Percentiles rank a stretch among this genome's conserved stretches.
phyloP scores from a whole-genome alignment of 225 moss, liverwort and hornwort genomes.

The Polytrichum formosum region DNA sequence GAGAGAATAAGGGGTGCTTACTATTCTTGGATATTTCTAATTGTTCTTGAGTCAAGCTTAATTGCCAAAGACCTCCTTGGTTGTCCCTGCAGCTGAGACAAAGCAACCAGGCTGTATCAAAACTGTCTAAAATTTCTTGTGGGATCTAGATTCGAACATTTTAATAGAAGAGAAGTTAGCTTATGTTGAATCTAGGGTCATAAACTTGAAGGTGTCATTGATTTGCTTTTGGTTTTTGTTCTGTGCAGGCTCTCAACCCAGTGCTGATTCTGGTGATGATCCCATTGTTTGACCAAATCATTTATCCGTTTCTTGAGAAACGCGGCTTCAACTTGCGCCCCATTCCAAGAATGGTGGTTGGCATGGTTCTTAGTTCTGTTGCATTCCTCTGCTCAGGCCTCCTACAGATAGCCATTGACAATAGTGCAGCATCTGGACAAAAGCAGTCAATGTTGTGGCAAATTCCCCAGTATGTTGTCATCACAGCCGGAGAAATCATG shows the following conservation, averaged over 20 bases:
- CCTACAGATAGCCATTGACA: conserved; percentile 67
- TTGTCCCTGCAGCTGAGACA: too few species aligned
- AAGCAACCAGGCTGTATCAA: too few species aligned
- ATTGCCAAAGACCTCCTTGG: too few species aligned
- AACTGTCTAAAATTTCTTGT: too few species aligned
- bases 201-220: too few species aligned
- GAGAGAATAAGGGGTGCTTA: too few species aligned
- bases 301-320: conserved; percentile 81
- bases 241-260: conserved; percentile 80
- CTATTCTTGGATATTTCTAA: too few species aligned
- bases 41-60: too few species aligned
- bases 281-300: conserved; percentile 74
- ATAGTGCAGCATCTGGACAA: conserved; percentile 20
- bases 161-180: too few species aligned
- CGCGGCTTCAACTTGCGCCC: conserved; percentile 59
- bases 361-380: conserved; percentile 59
- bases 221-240: too few species aligned
- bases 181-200: too few species aligned
- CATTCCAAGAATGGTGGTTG: conserved; percentile 76
- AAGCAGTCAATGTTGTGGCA: conserved; percentile 83
- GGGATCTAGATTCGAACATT: too few species aligned
- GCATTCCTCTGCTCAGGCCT: conserved; percentile 79
- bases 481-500: conserved; percentile 93
- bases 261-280: conserved; percentile 78
- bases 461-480: conserved; percentile 63